Conservation (phyloP, 257 asterid species). For the Avicennia marina region DNA sequence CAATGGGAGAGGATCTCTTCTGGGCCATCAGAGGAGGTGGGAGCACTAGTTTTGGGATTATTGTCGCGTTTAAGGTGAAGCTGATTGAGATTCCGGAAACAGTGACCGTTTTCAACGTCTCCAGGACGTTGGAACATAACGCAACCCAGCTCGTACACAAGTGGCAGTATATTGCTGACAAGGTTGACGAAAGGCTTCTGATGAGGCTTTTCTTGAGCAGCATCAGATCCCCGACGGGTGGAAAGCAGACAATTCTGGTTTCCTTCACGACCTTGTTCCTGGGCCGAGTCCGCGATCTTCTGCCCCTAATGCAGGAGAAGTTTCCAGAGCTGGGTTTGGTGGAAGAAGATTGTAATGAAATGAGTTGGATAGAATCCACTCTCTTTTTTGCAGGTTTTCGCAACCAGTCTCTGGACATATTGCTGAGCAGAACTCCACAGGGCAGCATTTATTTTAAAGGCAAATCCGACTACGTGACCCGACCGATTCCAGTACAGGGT, state of each 20-base stretch:
- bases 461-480: conserved; percentile 14
- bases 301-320: conserved; percentile 18
- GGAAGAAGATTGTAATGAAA: conserved; percentile 27
- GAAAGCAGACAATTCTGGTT: conserved; percentile 17
- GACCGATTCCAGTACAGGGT: conserved; percentile 10
- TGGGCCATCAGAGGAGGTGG: too few species aligned
- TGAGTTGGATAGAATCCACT: conserved; percentile 36
- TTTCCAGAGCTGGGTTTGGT: conserved; percentile 33
- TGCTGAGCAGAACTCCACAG: conserved; percentile 8
- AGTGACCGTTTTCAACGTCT: conserved; percentile 27
- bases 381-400: conserved; percentile 14
- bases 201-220: conserved; percentile 17
- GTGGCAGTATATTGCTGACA: conserved; percentile 25
- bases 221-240: conserved; percentile 4
- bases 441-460: conserved; percentile 8
- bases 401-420: neutral
- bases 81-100: conserved; percentile 15
- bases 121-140: conserved; percentile 13
- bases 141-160: conserved; percentile 16
- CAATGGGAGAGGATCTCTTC: too few species aligned
- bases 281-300: conserved; percentile 24
- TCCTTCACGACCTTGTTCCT: conserved; percentile 29
- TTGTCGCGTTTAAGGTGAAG: conserved; percentile 20
- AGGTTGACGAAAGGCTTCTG: conserved; percentile 14
- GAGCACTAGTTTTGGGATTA: conserved; percentile 25